Percentiles rank a stretch among this genome's conserved stretches.
phyloP scores from a whole-genome alignment of 169 alveolate genomes.

The Eimeria sp. region DNA sequence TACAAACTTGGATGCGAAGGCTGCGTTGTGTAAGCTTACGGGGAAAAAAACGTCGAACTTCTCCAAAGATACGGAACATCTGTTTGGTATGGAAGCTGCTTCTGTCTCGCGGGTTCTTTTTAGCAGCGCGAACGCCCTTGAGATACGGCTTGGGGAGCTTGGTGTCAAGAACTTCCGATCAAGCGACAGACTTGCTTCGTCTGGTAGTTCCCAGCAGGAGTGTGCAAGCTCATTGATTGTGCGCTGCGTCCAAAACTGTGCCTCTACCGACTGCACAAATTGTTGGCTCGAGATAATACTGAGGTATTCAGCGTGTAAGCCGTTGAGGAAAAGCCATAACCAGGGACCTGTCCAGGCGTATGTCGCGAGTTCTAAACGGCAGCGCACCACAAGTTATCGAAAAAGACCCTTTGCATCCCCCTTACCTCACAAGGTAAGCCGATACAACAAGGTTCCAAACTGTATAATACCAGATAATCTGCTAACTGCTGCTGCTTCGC shows the following conservation, averaged over 20 bases:
- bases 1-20: not conserved
- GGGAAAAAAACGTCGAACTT: slow-evolving; percentile 1
- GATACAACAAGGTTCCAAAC: not conserved
- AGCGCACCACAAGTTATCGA: not conserved
- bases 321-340: slow-evolving; percentile 62
- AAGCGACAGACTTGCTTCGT: slow-evolving; percentile 22
- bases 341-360: slow-evolving; percentile 65
- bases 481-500: not conserved
- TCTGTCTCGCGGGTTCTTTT: not conserved
- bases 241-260: slow-evolving; percentile 46
- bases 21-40: not conserved
- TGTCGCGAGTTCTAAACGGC: slow-evolving; percentile 26
- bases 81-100: slow-evolving; percentile 6
- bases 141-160: slow-evolving; percentile 5
- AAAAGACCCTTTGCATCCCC: not conserved
- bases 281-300: slow-evolving; percentile 42
- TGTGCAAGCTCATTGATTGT: slow-evolving; percentile 43
- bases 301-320: slow-evolving; percentile 67
- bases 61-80: slow-evolving; percentile 8
- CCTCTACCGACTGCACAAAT: slow-evolving; percentile 28
- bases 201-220: slow-evolving; percentile 63
- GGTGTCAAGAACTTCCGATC: slow-evolving; percentile 30
- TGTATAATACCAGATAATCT: not conserved
- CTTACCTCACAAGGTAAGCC: not conserved
- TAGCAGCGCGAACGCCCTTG: not conserved